Percentiles rank a stretch among this genome's conserved stretches.
phyloP scores from a whole-genome alignment of 176 grass and related monocot species.

The Oryza glumipatula region DNA sequence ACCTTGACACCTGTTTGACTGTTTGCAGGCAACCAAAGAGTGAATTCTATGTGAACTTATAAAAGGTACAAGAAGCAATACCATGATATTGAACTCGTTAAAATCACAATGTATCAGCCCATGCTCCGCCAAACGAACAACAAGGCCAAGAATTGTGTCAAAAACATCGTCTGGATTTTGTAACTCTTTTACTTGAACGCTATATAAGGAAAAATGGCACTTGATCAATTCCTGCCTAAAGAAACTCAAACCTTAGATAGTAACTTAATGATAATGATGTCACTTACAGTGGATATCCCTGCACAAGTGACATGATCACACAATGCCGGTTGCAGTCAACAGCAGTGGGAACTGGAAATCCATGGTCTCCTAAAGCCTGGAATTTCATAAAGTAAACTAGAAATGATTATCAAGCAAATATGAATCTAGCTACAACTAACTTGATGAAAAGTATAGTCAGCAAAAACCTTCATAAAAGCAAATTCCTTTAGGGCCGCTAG shows the following conservation, averaged over 20 bases:
- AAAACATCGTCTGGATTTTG: constrained; percentile 89
- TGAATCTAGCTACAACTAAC: not conserved
- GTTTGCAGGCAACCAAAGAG: not conserved
- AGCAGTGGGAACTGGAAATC: constrained; percentile 85
- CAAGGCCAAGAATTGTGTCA: constrained; percentile 76
- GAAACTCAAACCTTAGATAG: not conserved
- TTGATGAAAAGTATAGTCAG: not conserved
- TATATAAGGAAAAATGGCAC: constrained; percentile 38
- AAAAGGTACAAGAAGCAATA: constrained; percentile 37
- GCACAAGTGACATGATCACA: constrained; percentile 93
- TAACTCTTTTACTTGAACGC: constrained; percentile 85
- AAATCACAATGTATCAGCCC: constrained; percentile 99
- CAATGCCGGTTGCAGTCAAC: constrained; percentile 91
- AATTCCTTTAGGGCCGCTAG: constrained; percentile 89
- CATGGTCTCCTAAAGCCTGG: constrained; percentile 88
- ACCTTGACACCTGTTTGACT: not conserved
- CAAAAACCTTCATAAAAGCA: constrained; percentile 90
- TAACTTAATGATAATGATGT: not conserved
- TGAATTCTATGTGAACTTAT: not conserved
- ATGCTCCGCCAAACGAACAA: constrained; percentile 92
- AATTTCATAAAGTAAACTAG: not conserved
- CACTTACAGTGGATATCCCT: constrained; percentile 92
- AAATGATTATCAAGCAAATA: constrained; percentile 8
- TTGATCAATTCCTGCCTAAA: not conserved
- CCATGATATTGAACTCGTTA: constrained; percentile 99